Evolutionary conservation across 768 basidiomycete genomes (phyloP), one percentile per base, ranked within the genome.

Genomic region (Amanita pallidorosea): DNA sequence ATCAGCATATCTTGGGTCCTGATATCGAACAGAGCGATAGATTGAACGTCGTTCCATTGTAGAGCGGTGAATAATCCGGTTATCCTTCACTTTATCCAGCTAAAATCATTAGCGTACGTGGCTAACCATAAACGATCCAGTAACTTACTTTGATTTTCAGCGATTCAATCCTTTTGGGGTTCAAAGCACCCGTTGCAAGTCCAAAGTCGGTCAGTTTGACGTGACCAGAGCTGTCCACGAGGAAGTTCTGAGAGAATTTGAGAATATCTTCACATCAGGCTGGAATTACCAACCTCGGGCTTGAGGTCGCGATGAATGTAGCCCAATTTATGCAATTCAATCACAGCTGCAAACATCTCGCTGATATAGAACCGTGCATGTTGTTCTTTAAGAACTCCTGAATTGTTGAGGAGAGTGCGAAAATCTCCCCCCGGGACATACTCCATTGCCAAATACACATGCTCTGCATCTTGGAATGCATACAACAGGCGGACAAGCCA

Each of bases 361-460:
- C 86, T 81, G 60, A 97, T 95, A 66, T 99, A 99, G 64, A 94
- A 98, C 50, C 86, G 76, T 1, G 96, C 95, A 59, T 97, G 91
- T 60, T 97, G 92, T 63, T 98, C 94, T 64, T 97, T 95, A 53
- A 99, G 75, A 2, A 98, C 92, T 27, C 96, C 96, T 0, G 94
- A 93, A 64, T 97, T 99, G 69, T 97, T 99, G 35, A 99, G 76
- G 35, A 99, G 77, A 0, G 96, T 99, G 15, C 96, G 80, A 72
- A 99, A 99, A 63, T 99, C 96, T 45, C 96, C 96, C 18, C 96
- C 96, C 1, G 94, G 93, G 15, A 98, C 94, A 63, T 96, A 98
- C 73, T 98, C 94, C 95, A 98, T 98, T 1, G 95, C 95, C 42
- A 98, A 85, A 63, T 94, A 98, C 15, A 98, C 92, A 58, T 88